Evolutionary conservation across 2,329 filamentous ascomycete species (phyloP).

Genomic region (Helotiales sp.): DNA sequence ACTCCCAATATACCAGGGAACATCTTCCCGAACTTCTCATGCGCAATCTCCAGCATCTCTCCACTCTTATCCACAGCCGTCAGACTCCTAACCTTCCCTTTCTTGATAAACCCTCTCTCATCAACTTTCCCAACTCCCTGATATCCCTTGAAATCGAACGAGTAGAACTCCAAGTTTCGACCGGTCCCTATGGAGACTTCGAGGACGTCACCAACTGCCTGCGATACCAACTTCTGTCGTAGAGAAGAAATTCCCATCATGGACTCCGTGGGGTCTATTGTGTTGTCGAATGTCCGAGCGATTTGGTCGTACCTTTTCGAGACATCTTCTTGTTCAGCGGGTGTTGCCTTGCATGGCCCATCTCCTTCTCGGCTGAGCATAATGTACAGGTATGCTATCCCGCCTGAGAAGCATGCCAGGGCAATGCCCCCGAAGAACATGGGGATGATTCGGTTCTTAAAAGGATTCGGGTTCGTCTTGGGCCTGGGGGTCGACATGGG

Average conservation of each 20-base stretch:
- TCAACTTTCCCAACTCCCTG: constrained; percentile 34
- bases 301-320: constrained; percentile 42
- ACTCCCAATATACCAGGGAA: constrained; percentile 50
- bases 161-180: constrained; percentile 63
- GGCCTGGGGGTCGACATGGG: not conserved
- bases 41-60: constrained; percentile 64
- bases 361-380: constrained; percentile 12
- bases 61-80: constrained; percentile 66
- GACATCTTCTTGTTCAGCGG: constrained; percentile 38
- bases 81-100: constrained; percentile 55
- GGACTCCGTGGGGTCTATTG: constrained; percentile 61
- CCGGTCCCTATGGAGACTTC: constrained; percentile 69
- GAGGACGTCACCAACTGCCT: constrained; percentile 61
- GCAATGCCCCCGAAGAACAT: constrained; percentile 31
- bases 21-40: constrained; percentile 54
- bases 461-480: constrained; percentile 33
- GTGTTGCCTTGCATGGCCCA: constrained; percentile 35
- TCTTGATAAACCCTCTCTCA: constrained; percentile 33
- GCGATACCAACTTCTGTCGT: constrained; percentile 53
- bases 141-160: constrained; percentile 52
- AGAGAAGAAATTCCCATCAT: constrained; percentile 60
- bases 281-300: constrained; percentile 62
- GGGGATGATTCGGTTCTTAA: constrained; percentile 35
- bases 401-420: constrained; percentile 9
- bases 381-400: constrained; percentile 7